phyloP scores from a whole-genome alignment of 345 rosid species.

The Salix viminalis region DNA sequence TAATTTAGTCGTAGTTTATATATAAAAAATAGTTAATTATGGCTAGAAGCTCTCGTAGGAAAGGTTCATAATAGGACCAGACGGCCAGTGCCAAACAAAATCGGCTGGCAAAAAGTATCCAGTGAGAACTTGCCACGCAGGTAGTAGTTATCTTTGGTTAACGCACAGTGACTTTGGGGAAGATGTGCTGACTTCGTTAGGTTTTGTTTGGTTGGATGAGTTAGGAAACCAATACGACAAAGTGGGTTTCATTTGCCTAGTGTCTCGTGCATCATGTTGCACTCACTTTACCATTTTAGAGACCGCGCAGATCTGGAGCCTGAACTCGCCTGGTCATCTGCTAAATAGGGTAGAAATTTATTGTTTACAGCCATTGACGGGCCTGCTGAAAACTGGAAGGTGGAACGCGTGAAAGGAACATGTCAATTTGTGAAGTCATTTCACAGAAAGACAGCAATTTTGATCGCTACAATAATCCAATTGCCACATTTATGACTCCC shows the following conservation, averaged over 20 bases:
- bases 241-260: slow-evolving; percentile 8
- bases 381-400: too few species aligned
- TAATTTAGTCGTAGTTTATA: too few species aligned
- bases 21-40: too few species aligned
- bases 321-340: background rate
- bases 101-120: background rate
- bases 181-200: background rate
- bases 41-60: too few species aligned
- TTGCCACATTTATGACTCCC: background rate
- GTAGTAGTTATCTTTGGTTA: background rate
- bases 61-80: background rate
- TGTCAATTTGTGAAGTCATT: too few species aligned
- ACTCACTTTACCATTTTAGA: background rate
- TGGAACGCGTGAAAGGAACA: too few species aligned
- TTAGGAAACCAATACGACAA: slow-evolving; percentile 13
- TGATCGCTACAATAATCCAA: too few species aligned
- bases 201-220: background rate
- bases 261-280: slow-evolving; percentile 15
- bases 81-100: background rate
- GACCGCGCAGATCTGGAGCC: background rate
- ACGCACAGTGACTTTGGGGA: background rate
- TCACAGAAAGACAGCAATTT: too few species aligned
- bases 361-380: too few species aligned
- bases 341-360: too few species aligned
- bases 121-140: background rate